phyloP scores from a whole-genome alignment of 2,329 filamentous ascomycete species.

The Penicillium sp. region DNA sequence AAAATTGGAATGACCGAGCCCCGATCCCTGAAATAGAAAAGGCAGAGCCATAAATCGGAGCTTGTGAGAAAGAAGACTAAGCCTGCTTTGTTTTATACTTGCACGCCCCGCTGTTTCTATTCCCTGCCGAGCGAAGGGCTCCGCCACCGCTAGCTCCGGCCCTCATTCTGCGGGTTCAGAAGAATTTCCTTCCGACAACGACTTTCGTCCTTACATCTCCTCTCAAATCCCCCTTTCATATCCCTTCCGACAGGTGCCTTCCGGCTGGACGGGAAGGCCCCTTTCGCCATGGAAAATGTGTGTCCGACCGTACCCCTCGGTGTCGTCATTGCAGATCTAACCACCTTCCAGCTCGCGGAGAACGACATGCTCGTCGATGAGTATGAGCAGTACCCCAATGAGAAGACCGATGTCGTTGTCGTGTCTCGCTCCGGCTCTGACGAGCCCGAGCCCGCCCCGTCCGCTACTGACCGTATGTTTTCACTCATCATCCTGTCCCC shows the following conservation, averaged over 20 bases:
- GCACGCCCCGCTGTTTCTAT: background rate
- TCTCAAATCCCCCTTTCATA: background rate
- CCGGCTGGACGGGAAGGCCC: slow-evolving; percentile 33
- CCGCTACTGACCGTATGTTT: slow-evolving; percentile 57
- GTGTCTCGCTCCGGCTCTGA: slow-evolving; percentile 60
- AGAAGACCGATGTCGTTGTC: slow-evolving; percentile 61
- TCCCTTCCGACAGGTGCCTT: slow-evolving; percentile 25
- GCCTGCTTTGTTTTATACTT: background rate
- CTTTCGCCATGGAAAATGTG: slow-evolving; percentile 47
- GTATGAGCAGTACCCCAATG: slow-evolving; percentile 58
- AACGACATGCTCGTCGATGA: slow-evolving; percentile 63
- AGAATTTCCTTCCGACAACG: slow-evolving; percentile 21
- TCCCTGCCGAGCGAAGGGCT: slow-evolving; percentile 25
- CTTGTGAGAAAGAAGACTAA: background rate
- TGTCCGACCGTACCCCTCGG: slow-evolving; percentile 27
- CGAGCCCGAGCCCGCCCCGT: slow-evolving; percentile 55
- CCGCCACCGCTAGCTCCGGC: slow-evolving; percentile 29
- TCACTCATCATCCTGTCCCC: slow-evolving; percentile 11
- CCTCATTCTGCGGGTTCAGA: slow-evolving; percentile 20
- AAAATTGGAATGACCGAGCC: background rate
- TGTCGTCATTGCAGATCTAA: slow-evolving; percentile 31
- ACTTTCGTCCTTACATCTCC: slow-evolving; percentile 7
- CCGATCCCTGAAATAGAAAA: background rate
- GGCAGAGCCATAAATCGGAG: background rate
- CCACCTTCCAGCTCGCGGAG: slow-evolving; percentile 49